Evolutionary conservation across 176 grass and related monocot genomes (phyloP).

Genomic region (Zizania latifolia): DNA sequence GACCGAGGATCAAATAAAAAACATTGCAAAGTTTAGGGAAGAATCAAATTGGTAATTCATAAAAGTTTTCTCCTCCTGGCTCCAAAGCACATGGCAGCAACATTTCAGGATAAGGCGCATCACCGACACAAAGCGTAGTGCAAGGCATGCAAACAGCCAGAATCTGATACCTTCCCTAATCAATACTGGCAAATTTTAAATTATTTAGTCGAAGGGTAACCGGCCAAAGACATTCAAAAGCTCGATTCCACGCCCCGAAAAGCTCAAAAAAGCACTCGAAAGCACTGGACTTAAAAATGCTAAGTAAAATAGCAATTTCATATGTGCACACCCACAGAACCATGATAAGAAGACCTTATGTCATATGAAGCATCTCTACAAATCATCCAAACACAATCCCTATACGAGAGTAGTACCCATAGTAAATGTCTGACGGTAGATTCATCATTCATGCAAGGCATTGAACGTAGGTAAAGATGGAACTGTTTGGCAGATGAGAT

Average conservation of each 20-base stretch:
- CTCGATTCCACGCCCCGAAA: not conserved
- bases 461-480: conserved; percentile 15
- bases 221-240: not conserved
- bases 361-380: not conserved
- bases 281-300: not conserved
- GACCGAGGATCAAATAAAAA: not conserved
- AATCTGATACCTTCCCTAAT: not conserved
- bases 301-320: conserved; percentile 5
- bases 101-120: not conserved
- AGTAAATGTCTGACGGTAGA: not conserved
- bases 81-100: no score
- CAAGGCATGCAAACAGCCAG: not conserved
- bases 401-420: not conserved
- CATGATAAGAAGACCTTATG: not conserved
- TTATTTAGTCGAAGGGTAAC: not conserved
- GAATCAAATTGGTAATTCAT: no score
- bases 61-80: no score
- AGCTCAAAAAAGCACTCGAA: not conserved
- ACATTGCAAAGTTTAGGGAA: not conserved
- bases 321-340: not conserved
- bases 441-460: no score
- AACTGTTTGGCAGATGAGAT: not conserved
- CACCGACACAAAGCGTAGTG: no score
- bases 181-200: not conserved
- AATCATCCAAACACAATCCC: conserved; percentile 10